Conservation (phyloP, 768 basidiomycete species). For the Lactarius deliciosus region DNA sequence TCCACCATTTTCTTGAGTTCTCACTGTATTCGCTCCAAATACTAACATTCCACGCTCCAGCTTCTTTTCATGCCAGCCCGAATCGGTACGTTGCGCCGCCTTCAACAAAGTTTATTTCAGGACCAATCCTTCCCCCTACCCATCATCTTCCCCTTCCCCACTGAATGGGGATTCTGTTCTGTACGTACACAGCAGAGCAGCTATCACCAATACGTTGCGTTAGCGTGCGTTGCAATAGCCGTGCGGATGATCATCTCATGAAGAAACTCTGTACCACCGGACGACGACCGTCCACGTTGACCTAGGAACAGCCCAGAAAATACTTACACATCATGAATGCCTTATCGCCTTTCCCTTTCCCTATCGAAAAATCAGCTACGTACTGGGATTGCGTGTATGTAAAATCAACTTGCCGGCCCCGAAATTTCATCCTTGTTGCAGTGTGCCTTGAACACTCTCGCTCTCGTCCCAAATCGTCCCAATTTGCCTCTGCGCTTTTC, state of each 20-base stretch:
- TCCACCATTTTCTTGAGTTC: not conserved
- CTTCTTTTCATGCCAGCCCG: constrained; percentile 94
- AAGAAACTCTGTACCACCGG: not conserved
- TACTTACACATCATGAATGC: not conserved
- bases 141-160: not conserved
- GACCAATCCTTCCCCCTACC: not conserved
- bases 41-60: constrained; percentile 41
- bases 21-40: constrained; percentile 43
- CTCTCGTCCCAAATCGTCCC: not conserved
- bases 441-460: not conserved
- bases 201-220: constrained; percentile 90
- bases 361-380: not conserved
- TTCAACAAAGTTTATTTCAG: not conserved
- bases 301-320: not conserved
- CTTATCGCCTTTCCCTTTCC: not conserved
- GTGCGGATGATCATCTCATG: constrained; percentile 58
- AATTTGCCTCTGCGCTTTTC: not conserved
- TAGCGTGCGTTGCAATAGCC: constrained; percentile 94
- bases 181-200: constrained; percentile 68
- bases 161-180: not conserved
- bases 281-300: not conserved
- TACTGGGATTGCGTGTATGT: not conserved
- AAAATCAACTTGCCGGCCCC: not conserved
- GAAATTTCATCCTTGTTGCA: not conserved
- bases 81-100: constrained; percentile 61